Conservation (phyloP, 768 basidiomycete species). For the Lentinus tigrinus region DNA sequence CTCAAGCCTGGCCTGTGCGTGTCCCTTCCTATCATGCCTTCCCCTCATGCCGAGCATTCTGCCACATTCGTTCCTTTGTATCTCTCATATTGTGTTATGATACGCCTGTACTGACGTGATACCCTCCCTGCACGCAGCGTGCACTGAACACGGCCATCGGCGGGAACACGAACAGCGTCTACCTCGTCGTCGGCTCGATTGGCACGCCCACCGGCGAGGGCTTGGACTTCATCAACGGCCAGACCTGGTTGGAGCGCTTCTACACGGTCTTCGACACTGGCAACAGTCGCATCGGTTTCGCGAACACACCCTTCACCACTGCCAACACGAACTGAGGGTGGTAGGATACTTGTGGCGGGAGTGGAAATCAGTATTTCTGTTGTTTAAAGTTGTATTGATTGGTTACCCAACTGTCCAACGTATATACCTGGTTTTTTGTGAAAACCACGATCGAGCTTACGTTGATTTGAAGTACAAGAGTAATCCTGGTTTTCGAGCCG, state of each 20-base stretch:
- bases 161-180: conserved; percentile 35
- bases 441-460: no score
- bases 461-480: no score
- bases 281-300: conserved; percentile 55
- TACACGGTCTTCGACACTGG: conserved; percentile 65
- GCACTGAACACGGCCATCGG: conserved; percentile 45
- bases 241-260: conserved; percentile 58
- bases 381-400: no score
- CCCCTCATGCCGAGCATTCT: not conserved
- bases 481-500: no score
- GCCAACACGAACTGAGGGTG: conserved; percentile 38
- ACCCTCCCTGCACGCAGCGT: conserved; percentile 16
- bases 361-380: no score
- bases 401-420: no score
- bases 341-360: no score
- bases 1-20: conserved; percentile 33
- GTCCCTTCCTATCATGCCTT: not conserved
- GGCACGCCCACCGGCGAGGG: conserved; percentile 44
- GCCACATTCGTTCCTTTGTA: not conserved
- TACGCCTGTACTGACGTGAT: not conserved
- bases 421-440: no score
- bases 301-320: conserved; percentile 48
- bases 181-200: conserved; percentile 38
- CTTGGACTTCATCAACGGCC: conserved; percentile 57
- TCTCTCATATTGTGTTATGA: not conserved